Evolutionary conservation across 2,329 filamentous ascomycete genomes (phyloP), one percentile per base, ranked within the genome.

Genomic region (Hymenoscyphus albidus): DNA sequence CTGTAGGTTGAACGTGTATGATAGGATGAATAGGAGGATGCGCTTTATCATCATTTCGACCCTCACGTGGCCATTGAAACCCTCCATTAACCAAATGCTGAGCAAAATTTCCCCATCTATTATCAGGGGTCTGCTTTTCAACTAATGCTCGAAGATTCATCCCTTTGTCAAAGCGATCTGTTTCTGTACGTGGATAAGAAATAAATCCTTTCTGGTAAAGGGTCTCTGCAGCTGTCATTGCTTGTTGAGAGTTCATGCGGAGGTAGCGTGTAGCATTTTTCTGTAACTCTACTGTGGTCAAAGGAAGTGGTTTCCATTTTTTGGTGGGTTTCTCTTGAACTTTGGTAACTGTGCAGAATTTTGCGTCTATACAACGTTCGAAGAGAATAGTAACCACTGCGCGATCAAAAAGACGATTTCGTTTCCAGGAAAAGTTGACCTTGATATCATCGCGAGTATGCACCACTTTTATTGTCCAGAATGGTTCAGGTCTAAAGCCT

Each of bases 1-100:
- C 80, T 54, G 59, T 61, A 0, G 88, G 84, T 0, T 85, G 84
- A 5, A 89, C 92, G 74, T 91, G 96, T n/a, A 90, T 90, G 65
- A 99, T 90, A 0, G 95, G 95, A 72, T 99, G 95, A 65, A 99
- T 99, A 0, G 95, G 95, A 32, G 95, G 95, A 78, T 99, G 95
- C 0, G 95, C 95, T 77, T 97, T 95, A 77, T 99, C 95, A 76
- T 99, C 96, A 75, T 98, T 87, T 62, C 87, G 85, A 3, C 95
- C 95, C 69, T 89, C 85, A 54, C 94, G 87, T 18, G 95, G 95
- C 69, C 90, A 88, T 58, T 86, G 85, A 75, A 97, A 98, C 9
- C 82, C 88, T 2, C 92, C 92, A 67, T 89, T 82, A 38, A 91
- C 79, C 10, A 98, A 82, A 18, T 82, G 82, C 75, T 90, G 89